Conservation (phyloP, 306 rosid species). For the Castanospermum australe region DNA sequence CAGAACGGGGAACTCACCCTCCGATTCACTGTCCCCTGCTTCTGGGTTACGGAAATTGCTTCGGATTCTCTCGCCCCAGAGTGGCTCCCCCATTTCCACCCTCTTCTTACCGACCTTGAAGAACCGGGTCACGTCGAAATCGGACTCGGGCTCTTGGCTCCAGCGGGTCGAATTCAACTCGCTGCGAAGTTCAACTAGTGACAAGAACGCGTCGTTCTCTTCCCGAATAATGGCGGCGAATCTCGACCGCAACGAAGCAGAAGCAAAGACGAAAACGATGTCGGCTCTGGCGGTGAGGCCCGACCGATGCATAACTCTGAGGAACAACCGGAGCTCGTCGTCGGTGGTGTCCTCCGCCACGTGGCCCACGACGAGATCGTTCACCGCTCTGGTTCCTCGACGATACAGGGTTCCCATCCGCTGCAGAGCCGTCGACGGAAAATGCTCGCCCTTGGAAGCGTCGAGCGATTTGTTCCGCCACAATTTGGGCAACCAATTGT, state of each 20-base stretch:
- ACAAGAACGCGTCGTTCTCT: conserved; percentile 49
- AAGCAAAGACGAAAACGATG: conserved; percentile 47
- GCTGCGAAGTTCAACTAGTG: conserved; percentile 33
- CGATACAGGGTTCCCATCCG: conserved; percentile 64
- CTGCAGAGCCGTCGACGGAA: conserved; percentile 49
- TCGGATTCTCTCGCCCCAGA: conserved; percentile 57
- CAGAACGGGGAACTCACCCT: conserved; percentile 33
- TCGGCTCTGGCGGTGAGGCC: conserved; percentile 60
- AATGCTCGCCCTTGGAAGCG: neutral
- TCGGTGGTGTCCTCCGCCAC: conserved; percentile 42
- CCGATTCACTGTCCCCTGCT: neutral
- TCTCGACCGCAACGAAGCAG: conserved; percentile 1
- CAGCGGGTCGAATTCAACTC: conserved; percentile 34
- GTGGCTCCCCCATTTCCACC: conserved; percentile 39
- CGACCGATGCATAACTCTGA: conserved; percentile 56
- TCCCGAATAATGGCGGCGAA: conserved; percentile 40
- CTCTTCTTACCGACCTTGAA: conserved; percentile 30
- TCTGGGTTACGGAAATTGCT: conserved; percentile 27
- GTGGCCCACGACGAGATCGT: conserved; percentile 57
- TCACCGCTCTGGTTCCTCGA: conserved; percentile 63
- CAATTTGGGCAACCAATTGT: conserved; percentile 24
- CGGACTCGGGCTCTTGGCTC: neutral
- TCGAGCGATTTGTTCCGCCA: conserved; percentile 28
- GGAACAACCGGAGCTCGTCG: conserved; percentile 49
- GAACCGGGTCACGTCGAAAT: conserved; percentile 50